Evolutionary conservation across 1,284 basidiomycete genomes (phyloP).

Genomic region (Ceratobasidium sp.): DNA sequence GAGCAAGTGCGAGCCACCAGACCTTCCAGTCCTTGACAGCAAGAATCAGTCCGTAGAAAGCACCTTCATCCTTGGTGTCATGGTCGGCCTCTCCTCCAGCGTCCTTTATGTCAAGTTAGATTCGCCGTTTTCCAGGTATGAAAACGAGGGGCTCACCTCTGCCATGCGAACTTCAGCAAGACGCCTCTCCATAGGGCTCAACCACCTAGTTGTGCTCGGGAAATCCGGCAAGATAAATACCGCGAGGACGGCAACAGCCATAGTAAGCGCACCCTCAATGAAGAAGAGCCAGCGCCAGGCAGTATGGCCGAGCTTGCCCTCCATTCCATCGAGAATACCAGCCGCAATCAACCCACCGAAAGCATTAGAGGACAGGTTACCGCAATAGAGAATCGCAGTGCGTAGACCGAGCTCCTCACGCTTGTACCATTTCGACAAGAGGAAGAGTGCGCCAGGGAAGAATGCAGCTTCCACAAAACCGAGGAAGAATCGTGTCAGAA

Average conservation of each 20-base stretch:
- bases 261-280: constrained; percentile 48
- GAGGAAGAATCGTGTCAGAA: constrained; percentile 77
- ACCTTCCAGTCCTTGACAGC: constrained; percentile 74
- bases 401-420: constrained; percentile 69
- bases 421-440: constrained; percentile 76
- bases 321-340: constrained; percentile 61
- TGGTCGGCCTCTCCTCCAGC: constrained; percentile 61
- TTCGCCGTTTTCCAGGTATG: background rate
- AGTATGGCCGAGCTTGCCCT: constrained; percentile 51
- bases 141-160: constrained; percentile 54
- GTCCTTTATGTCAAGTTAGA: constrained; percentile 12
- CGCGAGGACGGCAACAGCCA: constrained; percentile 48
- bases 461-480: constrained; percentile 66
- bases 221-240: constrained; percentile 80
- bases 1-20: constrained; percentile 65
- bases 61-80: constrained; percentile 50
- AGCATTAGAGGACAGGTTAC: constrained; percentile 78
- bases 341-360: constrained; percentile 83
- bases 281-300: constrained; percentile 55
- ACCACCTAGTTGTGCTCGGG: constrained; percentile 63
- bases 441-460: constrained; percentile 70
- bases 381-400: constrained; percentile 73
- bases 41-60: constrained; percentile 58
- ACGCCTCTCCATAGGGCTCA: constrained; percentile 65
- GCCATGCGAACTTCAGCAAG: constrained; percentile 73